Conservation (phyloP, 2,329 filamentous ascomycete species). For the Exophiala aquamarina region DNA sequence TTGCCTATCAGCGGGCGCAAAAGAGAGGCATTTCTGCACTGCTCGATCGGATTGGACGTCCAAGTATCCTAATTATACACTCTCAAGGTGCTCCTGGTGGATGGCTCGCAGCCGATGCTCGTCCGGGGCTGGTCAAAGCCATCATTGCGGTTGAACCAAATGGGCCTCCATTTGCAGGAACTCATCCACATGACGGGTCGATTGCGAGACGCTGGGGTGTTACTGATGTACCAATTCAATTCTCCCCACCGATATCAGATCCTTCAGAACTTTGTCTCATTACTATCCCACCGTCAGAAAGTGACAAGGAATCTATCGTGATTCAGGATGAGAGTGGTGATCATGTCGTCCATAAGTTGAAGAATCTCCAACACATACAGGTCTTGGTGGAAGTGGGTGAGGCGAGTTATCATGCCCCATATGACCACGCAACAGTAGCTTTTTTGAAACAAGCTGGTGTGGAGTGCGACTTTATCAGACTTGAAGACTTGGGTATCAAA, state of each 20-base stretch:
- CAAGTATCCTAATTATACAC: constrained; percentile 50
- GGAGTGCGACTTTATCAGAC: constrained; percentile 42
- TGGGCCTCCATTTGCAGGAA: constrained; percentile 53
- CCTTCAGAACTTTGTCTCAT: constrained; percentile 47
- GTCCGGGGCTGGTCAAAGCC: constrained; percentile 48
- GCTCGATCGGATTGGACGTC: constrained; percentile 43
- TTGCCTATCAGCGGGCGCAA: constrained; percentile 33
- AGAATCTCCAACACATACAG: constrained; percentile 49
- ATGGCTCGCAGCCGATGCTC: constrained; percentile 51
- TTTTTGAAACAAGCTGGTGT: constrained; percentile 57
- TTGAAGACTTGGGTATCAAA: constrained; percentile 45
- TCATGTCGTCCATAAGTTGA: constrained; percentile 43
- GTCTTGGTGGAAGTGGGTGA: constrained; percentile 54
- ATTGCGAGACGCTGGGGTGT: constrained; percentile 44
- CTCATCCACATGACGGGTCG: constrained; percentile 26
- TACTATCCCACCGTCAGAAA: constrained; percentile 41
- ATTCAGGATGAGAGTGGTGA: not conserved
- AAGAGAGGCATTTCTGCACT: constrained; percentile 40
- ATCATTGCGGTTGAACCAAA: constrained; percentile 55
- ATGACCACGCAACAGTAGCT: constrained; percentile 55
- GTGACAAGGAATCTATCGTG: too few species aligned
- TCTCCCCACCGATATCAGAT: constrained; percentile 32
- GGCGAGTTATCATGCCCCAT: constrained; percentile 54
- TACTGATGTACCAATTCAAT: constrained; percentile 26
- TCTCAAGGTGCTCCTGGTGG: constrained; percentile 49